phyloP scores from a whole-genome alignment of 2,329 filamentous ascomycete species.

The Pseudogymnoascus sp. region DNA sequence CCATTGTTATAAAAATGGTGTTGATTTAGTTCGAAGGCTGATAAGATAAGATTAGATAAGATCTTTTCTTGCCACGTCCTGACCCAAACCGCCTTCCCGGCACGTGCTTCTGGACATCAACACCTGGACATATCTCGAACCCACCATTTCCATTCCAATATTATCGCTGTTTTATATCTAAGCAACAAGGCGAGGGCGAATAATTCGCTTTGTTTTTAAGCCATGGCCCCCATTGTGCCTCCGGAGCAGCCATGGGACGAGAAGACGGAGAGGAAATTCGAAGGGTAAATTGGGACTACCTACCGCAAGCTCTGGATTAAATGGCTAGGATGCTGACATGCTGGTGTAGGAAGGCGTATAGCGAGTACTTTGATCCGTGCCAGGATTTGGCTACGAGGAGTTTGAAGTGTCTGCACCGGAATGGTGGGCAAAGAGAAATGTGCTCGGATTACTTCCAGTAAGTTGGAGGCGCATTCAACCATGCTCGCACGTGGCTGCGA shows the following conservation, averaged over 20 bases:
- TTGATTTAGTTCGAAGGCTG: neutral
- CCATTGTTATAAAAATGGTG: neutral
- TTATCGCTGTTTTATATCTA: neutral
- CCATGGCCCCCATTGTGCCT: neutral
- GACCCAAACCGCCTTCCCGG: neutral
- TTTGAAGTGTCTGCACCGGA: slow-evolving; percentile 80
- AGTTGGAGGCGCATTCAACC: slow-evolving; percentile 29
- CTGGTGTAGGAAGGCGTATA: slow-evolving; percentile 65
- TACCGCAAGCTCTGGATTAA: neutral
- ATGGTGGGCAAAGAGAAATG: slow-evolving; percentile 80
- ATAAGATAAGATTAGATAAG: slow-evolving; percentile 7
- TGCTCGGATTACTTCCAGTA: slow-evolving; percentile 95
- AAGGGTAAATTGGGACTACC: slow-evolving; percentile 41
- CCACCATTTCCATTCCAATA: neutral
- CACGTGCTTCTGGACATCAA: slow-evolving; percentile 5
- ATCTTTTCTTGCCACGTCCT: neutral
- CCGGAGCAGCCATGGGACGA: slow-evolving; percentile 43
- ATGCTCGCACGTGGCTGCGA: slow-evolving; percentile 13
- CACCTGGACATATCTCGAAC: neutral
- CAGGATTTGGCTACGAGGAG: slow-evolving; percentile 84
- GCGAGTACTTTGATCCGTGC: slow-evolving; percentile 91
- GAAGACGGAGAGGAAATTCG: slow-evolving; percentile 56
- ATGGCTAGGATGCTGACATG: neutral
- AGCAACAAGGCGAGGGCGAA: neutral
- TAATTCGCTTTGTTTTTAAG: neutral